Conservation (phyloP, 2,329 filamentous ascomycete species). For the Ophiosphaerella narmari region DNA sequence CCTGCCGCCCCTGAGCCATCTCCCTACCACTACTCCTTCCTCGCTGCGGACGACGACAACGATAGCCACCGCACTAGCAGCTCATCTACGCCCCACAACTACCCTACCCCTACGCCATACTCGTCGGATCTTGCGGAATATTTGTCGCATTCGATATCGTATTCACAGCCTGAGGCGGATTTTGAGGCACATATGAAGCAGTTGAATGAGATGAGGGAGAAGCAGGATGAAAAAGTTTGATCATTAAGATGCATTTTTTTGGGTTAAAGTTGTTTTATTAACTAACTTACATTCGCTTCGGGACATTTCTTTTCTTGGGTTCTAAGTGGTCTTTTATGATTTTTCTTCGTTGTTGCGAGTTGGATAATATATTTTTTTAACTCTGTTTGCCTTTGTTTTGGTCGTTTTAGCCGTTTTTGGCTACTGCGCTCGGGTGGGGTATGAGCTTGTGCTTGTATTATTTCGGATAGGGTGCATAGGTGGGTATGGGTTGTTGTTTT, state of each 20-base stretch:
- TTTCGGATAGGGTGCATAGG: no score
- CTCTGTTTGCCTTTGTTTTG: no score
- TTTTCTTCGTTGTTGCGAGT: no score
- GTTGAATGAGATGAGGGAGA: background rate
- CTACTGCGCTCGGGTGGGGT: no score
- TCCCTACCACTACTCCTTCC: background rate
- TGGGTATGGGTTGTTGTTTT: background rate
- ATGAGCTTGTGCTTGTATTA: no score
- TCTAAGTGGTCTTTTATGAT: no score
- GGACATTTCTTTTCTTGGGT: background rate
- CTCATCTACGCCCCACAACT: background rate
- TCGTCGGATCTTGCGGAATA: conserved; percentile 11
- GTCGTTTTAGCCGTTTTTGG: no score
- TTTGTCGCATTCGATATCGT: conserved; percentile 19
- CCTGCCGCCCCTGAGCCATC: background rate
- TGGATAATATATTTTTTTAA: no score
- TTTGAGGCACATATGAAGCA: background rate
- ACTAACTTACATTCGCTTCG: background rate
- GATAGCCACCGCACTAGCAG: background rate
- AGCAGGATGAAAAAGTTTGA: background rate
- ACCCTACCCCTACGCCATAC: background rate
- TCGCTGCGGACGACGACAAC: background rate
- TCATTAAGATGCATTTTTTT: background rate
- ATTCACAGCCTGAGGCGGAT: conserved; percentile 1
- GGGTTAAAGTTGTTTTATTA: background rate